These are phyloP conservation scores for Epichloe brachyelytri DNA, from an alignment of 2,329 filamentous ascomycete genomes.

Conservation along the genomic window DNA sequence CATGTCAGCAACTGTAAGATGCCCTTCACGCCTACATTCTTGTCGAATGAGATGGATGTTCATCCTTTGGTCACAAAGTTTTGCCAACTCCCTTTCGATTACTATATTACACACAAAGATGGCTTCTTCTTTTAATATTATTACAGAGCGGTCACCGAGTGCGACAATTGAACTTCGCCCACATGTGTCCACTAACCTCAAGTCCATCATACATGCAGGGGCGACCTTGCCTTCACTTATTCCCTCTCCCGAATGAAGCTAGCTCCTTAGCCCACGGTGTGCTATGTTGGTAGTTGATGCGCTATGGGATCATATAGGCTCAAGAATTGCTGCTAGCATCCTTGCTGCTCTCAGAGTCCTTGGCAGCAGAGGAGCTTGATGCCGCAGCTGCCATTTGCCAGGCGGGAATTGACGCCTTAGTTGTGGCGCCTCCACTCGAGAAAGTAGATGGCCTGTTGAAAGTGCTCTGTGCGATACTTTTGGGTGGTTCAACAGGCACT, in stretches of 20 bases:
- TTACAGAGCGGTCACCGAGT: too few relatives aligned
- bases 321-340: constrained; percentile 4
- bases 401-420: constrained; percentile 59
- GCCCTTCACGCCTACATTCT: not conserved
- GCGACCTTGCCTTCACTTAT: too few relatives aligned
- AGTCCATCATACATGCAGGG: not conserved
- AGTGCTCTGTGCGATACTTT: constrained; percentile 17
- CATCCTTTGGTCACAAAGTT: too few relatives aligned
- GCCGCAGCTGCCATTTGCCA: constrained; percentile 63
- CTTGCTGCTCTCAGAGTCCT: constrained; percentile 10
- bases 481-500: constrained; percentile 17
- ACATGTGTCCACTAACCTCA: too few relatives aligned
- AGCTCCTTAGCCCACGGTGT: too few relatives aligned
- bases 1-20: too few relatives aligned
- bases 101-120: not conserved
- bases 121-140: too few relatives aligned
- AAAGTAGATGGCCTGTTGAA: constrained; percentile 23
- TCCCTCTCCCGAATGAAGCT: not conserved
- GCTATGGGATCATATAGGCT: not conserved
- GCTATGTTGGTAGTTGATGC: not conserved
- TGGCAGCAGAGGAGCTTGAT: constrained; percentile 15
- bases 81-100: too few relatives aligned
- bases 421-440: constrained; percentile 20
- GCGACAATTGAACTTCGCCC: too few relatives aligned
- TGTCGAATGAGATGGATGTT: not conserved